Evolutionary conservation across 257 asterid species (phyloP).

Genomic region (Plantago ovata): DNA sequence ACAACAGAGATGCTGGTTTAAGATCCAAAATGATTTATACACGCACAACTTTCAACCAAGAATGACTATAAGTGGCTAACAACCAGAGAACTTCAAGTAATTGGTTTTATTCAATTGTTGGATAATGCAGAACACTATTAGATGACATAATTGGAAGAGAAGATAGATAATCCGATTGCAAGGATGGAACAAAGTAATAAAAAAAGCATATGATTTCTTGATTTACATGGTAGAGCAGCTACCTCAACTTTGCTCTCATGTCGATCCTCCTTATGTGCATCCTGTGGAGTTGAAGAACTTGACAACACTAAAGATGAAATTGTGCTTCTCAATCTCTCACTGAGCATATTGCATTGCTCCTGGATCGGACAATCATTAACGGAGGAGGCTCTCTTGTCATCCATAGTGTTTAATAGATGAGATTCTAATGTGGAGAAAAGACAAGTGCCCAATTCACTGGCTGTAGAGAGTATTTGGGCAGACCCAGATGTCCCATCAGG

Average conservation of each 20-base stretch:
- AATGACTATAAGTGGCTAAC: too few relatives aligned
- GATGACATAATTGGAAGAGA: conserved; percentile 36
- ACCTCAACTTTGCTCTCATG: conserved; percentile 58
- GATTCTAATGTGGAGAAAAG: conserved; percentile 73
- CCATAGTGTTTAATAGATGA: conserved; percentile 40
- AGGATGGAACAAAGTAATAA: conserved; percentile 49
- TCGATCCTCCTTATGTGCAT: conserved; percentile 26
- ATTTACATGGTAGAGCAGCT: conserved; percentile 65
- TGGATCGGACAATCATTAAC: conserved; percentile 32
- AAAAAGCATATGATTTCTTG: conserved; percentile 51
- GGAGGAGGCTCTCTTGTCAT: conserved; percentile 29
- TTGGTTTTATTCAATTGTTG: too few relatives aligned
- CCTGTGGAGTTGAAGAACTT: conserved; percentile 31
- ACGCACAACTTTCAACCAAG: too few relatives aligned
- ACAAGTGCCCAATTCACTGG: conserved; percentile 59
- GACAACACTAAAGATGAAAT: conserved; percentile 45
- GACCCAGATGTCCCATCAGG: conserved; percentile 53
- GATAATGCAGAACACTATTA: conserved; percentile 21
- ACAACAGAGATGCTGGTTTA: too few relatives aligned
- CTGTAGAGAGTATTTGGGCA: conserved; percentile 55
- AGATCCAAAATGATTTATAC: too few relatives aligned
- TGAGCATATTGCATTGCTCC: conserved; percentile 52
- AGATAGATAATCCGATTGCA: conserved; percentile 50
- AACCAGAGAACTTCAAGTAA: too few relatives aligned
- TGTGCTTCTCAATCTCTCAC: conserved; percentile 52